Evolutionary conservation across 192 early-diverging fungal species (phyloP).

Genomic region (Entomortierella beljakovae): DNA sequence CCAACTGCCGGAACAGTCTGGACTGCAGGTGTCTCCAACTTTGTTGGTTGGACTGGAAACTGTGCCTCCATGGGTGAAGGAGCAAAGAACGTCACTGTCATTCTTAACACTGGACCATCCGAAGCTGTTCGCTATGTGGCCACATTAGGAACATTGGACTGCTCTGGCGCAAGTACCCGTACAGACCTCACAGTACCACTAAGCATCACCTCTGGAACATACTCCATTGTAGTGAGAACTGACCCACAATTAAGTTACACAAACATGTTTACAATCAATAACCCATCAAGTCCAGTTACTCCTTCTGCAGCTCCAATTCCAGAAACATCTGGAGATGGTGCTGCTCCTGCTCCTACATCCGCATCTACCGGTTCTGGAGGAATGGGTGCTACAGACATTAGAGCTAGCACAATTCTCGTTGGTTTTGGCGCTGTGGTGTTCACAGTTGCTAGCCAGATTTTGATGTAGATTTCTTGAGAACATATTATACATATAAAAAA

Average conservation of each 20-base stretch:
- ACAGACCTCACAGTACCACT: conserved; percentile 46
- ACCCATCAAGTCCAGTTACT: conserved; percentile 31
- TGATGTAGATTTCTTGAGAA: conserved; percentile 6
- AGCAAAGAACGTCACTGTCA: conserved; percentile 51
- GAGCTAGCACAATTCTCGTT: neutral
- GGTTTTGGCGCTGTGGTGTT: conserved; percentile 20
- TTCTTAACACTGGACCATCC: conserved; percentile 46
- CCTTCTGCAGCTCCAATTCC: conserved; percentile 4
- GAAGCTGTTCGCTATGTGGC: conserved; percentile 50
- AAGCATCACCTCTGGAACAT: conserved; percentile 29
- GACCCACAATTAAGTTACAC: conserved; percentile 49
- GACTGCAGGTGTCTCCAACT: conserved; percentile 50
- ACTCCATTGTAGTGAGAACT: conserved; percentile 49
- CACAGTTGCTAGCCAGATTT: conserved; percentile 6
- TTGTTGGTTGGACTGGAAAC: conserved; percentile 54
- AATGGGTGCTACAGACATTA: neutral
- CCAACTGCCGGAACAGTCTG: conserved; percentile 48
- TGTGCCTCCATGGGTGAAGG: conserved; percentile 44
- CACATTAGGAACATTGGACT: conserved; percentile 45
- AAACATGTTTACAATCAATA: conserved; percentile 53
- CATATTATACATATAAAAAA: too few relatives aligned
- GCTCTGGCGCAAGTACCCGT: conserved; percentile 37
- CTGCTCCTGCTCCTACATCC: neutral
- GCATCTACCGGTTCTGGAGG: neutral
- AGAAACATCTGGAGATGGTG: neutral